Percentiles rank a stretch among this genome's conserved stretches.
Conservation (phyloP, 108 stramenopile species). For the Phaeodactylum tricornutum region DNA sequence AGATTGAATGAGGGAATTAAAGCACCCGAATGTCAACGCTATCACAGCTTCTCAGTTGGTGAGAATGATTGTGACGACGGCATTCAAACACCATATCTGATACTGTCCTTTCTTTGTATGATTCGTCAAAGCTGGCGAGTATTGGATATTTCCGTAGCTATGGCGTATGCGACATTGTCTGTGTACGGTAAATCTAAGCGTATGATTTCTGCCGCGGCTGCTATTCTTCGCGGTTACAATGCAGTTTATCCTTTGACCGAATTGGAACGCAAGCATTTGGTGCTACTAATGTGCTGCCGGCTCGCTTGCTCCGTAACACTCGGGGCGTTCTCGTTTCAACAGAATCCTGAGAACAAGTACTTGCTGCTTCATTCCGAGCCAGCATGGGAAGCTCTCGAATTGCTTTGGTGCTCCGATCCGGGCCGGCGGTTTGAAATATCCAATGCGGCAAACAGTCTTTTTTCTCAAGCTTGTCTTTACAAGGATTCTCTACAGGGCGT, state of each 20-base stretch:
- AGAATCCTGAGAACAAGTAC: conserved; percentile 78
- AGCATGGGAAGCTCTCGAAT: conserved; percentile 68
- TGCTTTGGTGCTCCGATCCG: conserved; percentile 14
- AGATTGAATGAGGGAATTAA: conserved; percentile 85
- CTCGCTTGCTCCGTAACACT: conserved; percentile 70
- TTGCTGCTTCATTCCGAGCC: conserved; percentile 77
- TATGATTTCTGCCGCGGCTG: conserved; percentile 67
- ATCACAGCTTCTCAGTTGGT: conserved; percentile 54
- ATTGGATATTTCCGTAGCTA: conserved; percentile 68
- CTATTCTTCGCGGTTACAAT: conserved; percentile 65
- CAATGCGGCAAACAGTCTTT: neutral
- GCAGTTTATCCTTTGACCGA: conserved; percentile 46
- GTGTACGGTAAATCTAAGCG: conserved; percentile 54
- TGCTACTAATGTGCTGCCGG: conserved; percentile 59
- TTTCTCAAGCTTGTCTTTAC: neutral
- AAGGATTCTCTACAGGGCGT: neutral
- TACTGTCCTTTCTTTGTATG: neutral
- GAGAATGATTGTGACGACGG: conserved; percentile 66
- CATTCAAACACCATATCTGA: conserved; percentile 45
- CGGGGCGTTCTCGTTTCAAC: conserved; percentile 69
- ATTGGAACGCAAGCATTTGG: conserved; percentile 59
- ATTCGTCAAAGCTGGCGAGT: conserved; percentile 65
- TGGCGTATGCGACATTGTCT: conserved; percentile 80
- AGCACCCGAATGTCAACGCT: conserved; percentile 87
- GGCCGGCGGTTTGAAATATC: neutral